Percentiles rank a stretch among this genome's conserved stretches.
phyloP scores from a whole-genome alignment of 495 filamentous ascomycete genomes.

The Pyrenula massariospora region DNA sequence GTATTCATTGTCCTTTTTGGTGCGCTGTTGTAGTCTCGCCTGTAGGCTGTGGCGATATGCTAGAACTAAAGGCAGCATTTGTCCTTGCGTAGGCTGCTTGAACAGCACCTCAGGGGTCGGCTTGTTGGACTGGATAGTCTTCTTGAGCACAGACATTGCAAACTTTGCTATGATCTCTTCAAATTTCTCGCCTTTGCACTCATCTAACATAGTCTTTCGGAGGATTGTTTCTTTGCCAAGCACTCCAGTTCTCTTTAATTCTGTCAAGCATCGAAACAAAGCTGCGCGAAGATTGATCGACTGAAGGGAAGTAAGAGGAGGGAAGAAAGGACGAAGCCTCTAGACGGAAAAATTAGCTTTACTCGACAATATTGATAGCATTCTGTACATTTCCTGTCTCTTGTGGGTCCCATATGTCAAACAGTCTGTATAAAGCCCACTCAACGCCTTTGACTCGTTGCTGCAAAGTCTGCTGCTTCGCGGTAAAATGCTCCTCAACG shows the following conservation, averaged over 20 bases:
- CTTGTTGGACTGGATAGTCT: conserved; percentile 11
- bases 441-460: conserved; percentile 67
- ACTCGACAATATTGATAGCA: conserved; percentile 1
- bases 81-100: conserved; percentile 29
- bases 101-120: background rate
- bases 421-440: conserved; percentile 76
- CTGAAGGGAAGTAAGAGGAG: conserved; percentile 73
- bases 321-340: conserved; percentile 85
- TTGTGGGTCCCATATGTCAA: conserved; percentile 66
- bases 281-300: conserved; percentile 81
- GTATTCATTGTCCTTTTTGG: background rate
- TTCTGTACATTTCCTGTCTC: conserved; percentile 51
- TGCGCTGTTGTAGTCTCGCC: background rate
- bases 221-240: conserved; percentile 65
- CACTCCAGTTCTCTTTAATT: conserved; percentile 75
- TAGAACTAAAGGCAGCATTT: conserved; percentile 54
- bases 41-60: conserved; percentile 57
- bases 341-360: conserved; percentile 19
- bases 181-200: conserved; percentile 74
- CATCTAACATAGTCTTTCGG: conserved; percentile 84
- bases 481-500: conserved; percentile 48
- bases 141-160: conserved; percentile 69
- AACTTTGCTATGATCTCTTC: conserved; percentile 72
- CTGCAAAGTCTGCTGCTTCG: conserved; percentile 62
- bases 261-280: conserved; percentile 64